Evolutionary conservation across 345 rosid genomes (phyloP).

Genomic region (Gossypium bickii): DNA sequence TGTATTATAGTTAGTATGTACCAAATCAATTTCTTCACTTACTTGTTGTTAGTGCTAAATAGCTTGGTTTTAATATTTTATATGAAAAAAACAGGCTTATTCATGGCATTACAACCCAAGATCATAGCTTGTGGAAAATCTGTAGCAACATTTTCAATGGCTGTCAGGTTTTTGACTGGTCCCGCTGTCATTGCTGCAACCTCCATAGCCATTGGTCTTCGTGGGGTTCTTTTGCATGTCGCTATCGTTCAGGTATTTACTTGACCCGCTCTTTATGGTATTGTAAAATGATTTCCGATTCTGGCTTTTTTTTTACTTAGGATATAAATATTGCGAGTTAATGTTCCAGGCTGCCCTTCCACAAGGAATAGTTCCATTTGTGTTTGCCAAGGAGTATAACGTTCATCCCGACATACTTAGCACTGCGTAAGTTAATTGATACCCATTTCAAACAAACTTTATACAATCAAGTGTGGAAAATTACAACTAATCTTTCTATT

Average conservation of each 20-base stretch:
- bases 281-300: no score
- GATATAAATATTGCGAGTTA: no score
- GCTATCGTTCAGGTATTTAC: slow-evolving; percentile 63
- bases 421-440: slow-evolving; percentile 46
- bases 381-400: slow-evolving; percentile 64
- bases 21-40: no score
- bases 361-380: slow-evolving; percentile 62
- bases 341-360: slow-evolving; percentile 65
- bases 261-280: no score
- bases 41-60: no score
- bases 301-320: no score
- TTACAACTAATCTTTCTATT: no score
- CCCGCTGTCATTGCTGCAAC: slow-evolving; percentile 89
- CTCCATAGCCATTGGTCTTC: slow-evolving; percentile 69
- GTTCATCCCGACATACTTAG: slow-evolving; percentile 70
- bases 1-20: no score
- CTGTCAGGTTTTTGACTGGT: slow-evolving; percentile 73
- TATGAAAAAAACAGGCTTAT: slow-evolving; percentile 40
- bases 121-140: slow-evolving; percentile 77
- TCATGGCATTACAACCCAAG: slow-evolving; percentile 85
- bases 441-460: no score
- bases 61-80: background rate
- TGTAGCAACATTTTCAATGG: slow-evolving; percentile 77
- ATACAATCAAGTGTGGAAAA: no score
- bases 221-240: slow-evolving; percentile 66